phyloP scores from a whole-genome alignment of 331 rosid species.

The Acacia concinna region DNA sequence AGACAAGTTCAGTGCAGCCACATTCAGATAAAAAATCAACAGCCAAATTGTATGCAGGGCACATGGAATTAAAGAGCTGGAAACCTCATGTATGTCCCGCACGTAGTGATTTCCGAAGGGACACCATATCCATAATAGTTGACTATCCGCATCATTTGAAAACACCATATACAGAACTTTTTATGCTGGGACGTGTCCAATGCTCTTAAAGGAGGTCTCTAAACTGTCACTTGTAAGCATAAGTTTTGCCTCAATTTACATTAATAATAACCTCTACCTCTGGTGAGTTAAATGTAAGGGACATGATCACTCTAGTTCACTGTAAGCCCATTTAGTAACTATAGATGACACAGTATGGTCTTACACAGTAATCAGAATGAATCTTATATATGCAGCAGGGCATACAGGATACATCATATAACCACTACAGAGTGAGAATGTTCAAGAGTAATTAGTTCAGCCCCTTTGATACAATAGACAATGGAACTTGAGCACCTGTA shows the following conservation, averaged over 20 bases:
- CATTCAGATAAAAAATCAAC: background rate
- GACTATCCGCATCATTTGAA: background rate
- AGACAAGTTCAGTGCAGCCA: background rate
- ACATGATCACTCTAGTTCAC: background rate
- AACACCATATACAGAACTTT: background rate
- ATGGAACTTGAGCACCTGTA: background rate
- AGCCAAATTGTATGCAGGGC: background rate
- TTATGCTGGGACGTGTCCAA: background rate
- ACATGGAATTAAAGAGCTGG: background rate
- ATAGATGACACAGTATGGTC: background rate
- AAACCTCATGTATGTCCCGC: background rate
- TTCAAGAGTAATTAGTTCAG: background rate
- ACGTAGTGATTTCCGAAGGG: background rate
- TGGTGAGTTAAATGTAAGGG: background rate
- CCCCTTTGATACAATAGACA: constrained; percentile 3
- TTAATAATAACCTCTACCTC: background rate
- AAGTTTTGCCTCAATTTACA: background rate
- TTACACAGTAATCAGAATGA: background rate
- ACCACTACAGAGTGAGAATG: background rate
- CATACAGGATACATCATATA: background rate
- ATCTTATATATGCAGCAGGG: background rate
- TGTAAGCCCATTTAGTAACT: background rate
- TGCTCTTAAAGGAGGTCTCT: background rate
- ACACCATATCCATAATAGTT: background rate
- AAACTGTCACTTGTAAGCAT: background rate